Evolutionary conservation across 176 grass and related monocot species (phyloP).

Genomic region (Rhipidocladum racemiflorum): DNA sequence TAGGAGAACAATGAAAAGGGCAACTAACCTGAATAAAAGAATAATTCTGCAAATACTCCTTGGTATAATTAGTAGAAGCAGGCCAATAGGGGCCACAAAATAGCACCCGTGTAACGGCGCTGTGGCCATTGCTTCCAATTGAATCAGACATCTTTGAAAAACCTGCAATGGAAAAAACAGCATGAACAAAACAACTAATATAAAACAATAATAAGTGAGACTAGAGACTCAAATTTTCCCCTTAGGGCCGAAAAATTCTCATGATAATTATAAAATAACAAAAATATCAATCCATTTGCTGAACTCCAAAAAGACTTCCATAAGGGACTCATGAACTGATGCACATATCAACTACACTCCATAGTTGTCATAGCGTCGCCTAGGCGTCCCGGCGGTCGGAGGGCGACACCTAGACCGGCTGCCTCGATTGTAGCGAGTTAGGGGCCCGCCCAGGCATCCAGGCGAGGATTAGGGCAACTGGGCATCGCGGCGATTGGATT

Average conservation of each 20-base stretch:
- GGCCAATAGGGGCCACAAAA: conserved; percentile 74
- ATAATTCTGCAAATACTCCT: conserved; percentile 70
- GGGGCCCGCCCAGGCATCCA: too few relatives aligned
- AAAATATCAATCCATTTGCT: background rate
- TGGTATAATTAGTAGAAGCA: conserved; percentile 63
- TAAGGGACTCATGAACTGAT: background rate
- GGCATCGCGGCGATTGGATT: too few relatives aligned
- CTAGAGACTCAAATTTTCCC: background rate
- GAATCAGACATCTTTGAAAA: conserved; percentile 49
- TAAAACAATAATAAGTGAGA: background rate
- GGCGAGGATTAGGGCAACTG: too few relatives aligned
- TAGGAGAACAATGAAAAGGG: too few relatives aligned
- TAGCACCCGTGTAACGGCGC: conserved; percentile 48
- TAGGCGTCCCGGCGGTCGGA: too few relatives aligned
- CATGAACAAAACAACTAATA: background rate
- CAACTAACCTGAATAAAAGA: conserved; percentile 76
- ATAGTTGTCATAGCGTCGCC: too few relatives aligned
- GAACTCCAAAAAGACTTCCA: background rate
- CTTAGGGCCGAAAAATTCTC: background rate
- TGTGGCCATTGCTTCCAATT: conserved; percentile 3
- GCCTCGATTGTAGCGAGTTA: too few relatives aligned
- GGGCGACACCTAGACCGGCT: too few relatives aligned
- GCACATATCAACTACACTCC: background rate
- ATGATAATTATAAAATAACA: background rate
- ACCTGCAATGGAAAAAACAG: conserved; percentile 34